A percentile compares a stretch with the other conserved stretches of the same genome.
Conservation (phyloP, 768 basidiomycete genomes). For the Russula compacta region DNA sequence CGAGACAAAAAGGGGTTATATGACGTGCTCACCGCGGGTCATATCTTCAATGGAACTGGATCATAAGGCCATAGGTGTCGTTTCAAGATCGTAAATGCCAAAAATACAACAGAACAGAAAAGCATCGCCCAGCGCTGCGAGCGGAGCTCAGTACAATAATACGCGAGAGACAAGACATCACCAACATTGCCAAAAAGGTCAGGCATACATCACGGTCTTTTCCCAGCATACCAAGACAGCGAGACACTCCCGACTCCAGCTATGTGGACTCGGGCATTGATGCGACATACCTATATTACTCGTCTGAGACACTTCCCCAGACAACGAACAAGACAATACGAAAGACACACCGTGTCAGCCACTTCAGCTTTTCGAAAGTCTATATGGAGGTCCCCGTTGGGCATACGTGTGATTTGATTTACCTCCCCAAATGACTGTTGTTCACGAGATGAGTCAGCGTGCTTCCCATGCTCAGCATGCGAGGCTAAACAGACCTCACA, state of each 20-base stretch:
- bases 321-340: neutral
- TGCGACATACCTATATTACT: constrained; percentile 54
- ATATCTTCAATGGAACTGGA: neutral
- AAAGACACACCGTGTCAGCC: constrained; percentile 59
- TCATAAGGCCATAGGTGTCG: constrained; percentile 18
- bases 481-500: constrained; percentile 48
- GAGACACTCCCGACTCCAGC: constrained; percentile 69
- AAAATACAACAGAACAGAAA: constrained; percentile 14
- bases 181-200: neutral
- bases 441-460: constrained; percentile 8
- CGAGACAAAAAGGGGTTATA: neutral
- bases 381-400: constrained; percentile 71
- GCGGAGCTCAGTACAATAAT: neutral
- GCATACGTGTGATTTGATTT: constrained; percentile 60
- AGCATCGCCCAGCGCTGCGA: constrained; percentile 3
- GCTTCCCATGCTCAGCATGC: constrained; percentile 13
- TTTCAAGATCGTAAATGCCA: constrained; percentile 14
- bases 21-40: neutral
- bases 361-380: constrained; percentile 69
- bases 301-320: constrained; percentile 16
- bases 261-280: constrained; percentile 68
- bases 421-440: constrained; percentile 53
- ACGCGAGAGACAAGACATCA: neutral
- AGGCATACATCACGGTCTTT: constrained; percentile 27
- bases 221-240: constrained; percentile 64